phyloP scores from a whole-genome alignment of 345 rosid genomes.

The Gossypium turneri region DNA sequence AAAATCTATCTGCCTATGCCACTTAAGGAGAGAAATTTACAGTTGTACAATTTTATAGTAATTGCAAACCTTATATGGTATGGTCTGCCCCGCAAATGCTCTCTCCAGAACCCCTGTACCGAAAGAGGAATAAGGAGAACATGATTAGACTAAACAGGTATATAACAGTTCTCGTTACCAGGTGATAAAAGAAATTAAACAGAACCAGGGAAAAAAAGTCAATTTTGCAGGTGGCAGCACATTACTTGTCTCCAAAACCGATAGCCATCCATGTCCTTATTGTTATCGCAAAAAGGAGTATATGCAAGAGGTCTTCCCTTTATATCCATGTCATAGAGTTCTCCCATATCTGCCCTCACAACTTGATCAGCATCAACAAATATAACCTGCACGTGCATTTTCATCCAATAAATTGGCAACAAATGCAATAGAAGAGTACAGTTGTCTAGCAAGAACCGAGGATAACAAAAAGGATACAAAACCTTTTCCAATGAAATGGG shows the following conservation, averaged over 20 bases:
- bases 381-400: slow-evolving; percentile 37
- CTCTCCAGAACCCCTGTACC: slow-evolving; percentile 95
- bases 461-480: slow-evolving; percentile 5
- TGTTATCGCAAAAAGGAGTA: slow-evolving; percentile 97
- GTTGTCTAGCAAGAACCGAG: not conserved
- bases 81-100: slow-evolving; percentile 85
- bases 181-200: not conserved
- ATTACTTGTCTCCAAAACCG: slow-evolving; percentile 97
- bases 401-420: not conserved
- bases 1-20: slow-evolving; percentile 14
- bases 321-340: slow-evolving; percentile 94
- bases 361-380: slow-evolving; percentile 99
- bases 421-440: slow-evolving; percentile 1
- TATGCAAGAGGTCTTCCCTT: slow-evolving; percentile 98
- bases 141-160: not conserved
- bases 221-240: not conserved
- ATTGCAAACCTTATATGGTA: slow-evolving; percentile 87
- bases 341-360: slow-evolving; percentile 94
- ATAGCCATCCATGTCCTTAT: slow-evolving; percentile 97
- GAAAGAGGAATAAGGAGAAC: slow-evolving; percentile 11
- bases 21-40: not conserved
- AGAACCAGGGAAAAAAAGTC: not conserved
- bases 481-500: slow-evolving; percentile 98
- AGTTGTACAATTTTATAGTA: slow-evolving; percentile 6
- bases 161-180: not conserved